Conservation (phyloP, 2,329 filamentous ascomycete genomes). For the Fusarium albidum region DNA sequence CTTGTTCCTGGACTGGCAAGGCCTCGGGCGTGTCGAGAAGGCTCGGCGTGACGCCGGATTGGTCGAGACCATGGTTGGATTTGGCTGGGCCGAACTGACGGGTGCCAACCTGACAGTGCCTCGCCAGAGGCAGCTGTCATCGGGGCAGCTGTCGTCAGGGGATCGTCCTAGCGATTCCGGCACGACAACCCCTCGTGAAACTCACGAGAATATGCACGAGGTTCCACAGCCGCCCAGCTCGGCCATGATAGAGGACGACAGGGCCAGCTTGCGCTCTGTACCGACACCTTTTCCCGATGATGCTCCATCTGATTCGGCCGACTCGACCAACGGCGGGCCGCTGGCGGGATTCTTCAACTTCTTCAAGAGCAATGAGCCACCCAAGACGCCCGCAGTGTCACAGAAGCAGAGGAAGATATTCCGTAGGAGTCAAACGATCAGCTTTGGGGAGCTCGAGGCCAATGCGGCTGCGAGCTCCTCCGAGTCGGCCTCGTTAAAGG, state of each 20-base stretch:
- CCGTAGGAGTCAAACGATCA: conserved; percentile 78
- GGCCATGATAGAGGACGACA: conserved; percentile 73
- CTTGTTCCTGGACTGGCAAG: conserved; percentile 97
- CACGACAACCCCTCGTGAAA: conserved; percentile 45
- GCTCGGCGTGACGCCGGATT: conserved; percentile 90
- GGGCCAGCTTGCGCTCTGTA: conserved; percentile 61
- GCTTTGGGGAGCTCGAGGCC: conserved; percentile 23
- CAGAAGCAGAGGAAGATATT: conserved; percentile 76
- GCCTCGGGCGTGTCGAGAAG: conserved; percentile 91
- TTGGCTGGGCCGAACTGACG: conserved; percentile 94
- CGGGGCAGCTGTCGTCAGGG: conserved; percentile 47
- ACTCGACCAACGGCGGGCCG: conserved; percentile 54
- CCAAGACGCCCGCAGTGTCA: conserved; percentile 58
- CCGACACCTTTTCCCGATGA: conserved; percentile 42
- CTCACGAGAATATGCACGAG: conserved; percentile 54
- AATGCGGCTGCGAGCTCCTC: conserved; percentile 9
- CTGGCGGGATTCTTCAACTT: conserved; percentile 75
- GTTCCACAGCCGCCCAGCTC: conserved; percentile 77
- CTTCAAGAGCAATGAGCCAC: conserved; percentile 68
- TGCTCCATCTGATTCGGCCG: conserved; percentile 38
- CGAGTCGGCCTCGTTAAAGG: conserved; percentile 20
- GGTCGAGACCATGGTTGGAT: conserved; percentile 90
- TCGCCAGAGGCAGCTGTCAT: conserved; percentile 53
- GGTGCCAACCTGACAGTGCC: conserved; percentile 65
- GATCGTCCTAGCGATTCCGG: conserved; percentile 45